Evolutionary conservation across 1,284 basidiomycete species (phyloP).

Genomic region (Microbotryum violaceum): DNA sequence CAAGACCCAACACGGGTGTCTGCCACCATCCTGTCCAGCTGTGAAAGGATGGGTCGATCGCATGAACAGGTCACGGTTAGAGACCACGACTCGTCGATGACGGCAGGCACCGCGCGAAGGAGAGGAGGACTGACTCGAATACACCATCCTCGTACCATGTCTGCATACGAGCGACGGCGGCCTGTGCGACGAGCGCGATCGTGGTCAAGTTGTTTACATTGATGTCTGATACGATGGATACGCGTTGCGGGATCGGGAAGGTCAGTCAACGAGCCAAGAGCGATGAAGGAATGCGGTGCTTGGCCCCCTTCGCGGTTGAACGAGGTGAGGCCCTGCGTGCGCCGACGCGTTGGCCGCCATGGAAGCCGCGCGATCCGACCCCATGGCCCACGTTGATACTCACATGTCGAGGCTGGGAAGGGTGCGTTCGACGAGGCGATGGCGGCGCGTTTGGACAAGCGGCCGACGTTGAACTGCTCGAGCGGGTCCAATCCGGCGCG

Average conservation of each 20-base stretch:
- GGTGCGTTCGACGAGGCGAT: constrained; percentile 7
- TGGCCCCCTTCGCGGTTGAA: not conserved
- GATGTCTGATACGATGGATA: constrained; percentile 7
- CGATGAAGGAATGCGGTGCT: not conserved
- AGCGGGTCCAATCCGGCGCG: not conserved
- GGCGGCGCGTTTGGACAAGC: constrained; percentile 2
- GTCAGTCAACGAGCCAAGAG: too few species aligned
- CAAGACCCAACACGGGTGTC: constrained; percentile 25
- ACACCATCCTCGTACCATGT: constrained; percentile 27
- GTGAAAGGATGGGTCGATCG: not conserved
- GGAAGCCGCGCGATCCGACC: not conserved
- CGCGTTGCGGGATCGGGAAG: too few species aligned
- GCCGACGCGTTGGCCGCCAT: not conserved
- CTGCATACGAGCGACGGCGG: constrained; percentile 25
- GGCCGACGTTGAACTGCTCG: not conserved
- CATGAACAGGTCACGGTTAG: too few species aligned
- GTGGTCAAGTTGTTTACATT: constrained; percentile 26
- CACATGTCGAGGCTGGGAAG: constrained; percentile 7
- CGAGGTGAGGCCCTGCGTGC: constrained; percentile 1
- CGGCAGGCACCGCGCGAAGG: not conserved
- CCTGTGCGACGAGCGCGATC: constrained; percentile 17
- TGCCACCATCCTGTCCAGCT: constrained; percentile 30
- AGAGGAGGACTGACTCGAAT: constrained; percentile 17
- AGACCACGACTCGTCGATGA: not conserved
- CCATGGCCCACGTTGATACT: not conserved